These are phyloP conservation scores for Poa pratensis DNA, from an alignment of 176 grass and related monocot species.

Conservation along the genomic window DNA sequence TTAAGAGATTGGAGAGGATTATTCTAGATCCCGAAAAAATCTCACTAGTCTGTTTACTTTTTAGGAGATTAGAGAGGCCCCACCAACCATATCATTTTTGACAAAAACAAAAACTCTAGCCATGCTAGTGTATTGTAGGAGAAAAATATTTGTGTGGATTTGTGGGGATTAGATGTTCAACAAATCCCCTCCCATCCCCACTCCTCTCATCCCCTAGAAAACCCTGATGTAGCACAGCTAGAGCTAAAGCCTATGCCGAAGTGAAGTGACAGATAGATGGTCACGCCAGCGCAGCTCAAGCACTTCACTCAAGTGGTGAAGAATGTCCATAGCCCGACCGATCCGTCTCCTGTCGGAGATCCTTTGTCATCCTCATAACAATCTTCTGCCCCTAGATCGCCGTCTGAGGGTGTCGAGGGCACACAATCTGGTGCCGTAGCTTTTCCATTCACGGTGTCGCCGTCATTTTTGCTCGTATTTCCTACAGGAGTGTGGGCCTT, in stretches of 20 bases:
- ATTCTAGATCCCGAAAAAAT: too few species aligned
- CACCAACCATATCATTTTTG: too few species aligned
- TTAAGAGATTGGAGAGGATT: too few species aligned
- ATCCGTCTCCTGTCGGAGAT: slow-evolving; percentile 23
- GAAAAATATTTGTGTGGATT: too few species aligned
- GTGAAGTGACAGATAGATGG: not conserved
- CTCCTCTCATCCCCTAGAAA: too few species aligned
- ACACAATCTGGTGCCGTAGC: slow-evolving; percentile 14
- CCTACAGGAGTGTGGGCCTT: not conserved
- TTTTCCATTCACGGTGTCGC: not conserved
- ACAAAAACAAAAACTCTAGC: too few species aligned
- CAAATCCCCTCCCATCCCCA: too few species aligned
- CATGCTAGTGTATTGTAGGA: too few species aligned
- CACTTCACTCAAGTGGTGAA: slow-evolving; percentile 53
- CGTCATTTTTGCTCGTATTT: not conserved
- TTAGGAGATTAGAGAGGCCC: too few species aligned
- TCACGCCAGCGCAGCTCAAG: not conserved
- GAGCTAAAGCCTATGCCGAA: not conserved
- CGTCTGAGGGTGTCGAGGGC: slow-evolving; percentile 41
- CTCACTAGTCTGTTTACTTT: too few species aligned
- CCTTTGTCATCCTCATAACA: slow-evolving; percentile 39
- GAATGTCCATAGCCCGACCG: slow-evolving; percentile 60
- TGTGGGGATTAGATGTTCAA: too few species aligned
- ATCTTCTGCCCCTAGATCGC: not conserved
- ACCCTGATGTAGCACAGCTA: not conserved